Percentiles rank a stretch among this genome's conserved stretches.
phyloP scores from a whole-genome alignment of 345 rosid genomes.

The Durio zibethinus region DNA sequence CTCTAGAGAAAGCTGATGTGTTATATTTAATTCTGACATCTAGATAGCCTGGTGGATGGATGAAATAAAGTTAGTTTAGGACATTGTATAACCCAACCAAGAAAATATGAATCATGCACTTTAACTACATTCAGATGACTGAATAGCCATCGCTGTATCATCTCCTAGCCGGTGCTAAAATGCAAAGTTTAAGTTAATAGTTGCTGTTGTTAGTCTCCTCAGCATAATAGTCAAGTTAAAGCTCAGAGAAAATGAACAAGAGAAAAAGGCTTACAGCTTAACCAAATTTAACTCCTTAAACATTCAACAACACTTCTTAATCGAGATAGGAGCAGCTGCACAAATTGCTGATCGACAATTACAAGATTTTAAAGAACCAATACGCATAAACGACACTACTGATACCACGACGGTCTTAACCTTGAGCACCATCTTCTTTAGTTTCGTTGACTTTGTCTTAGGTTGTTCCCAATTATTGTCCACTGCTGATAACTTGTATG shows the following conservation, averaged over 20 bases:
- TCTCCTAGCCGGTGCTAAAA: not conserved
- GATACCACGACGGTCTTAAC: conserved; percentile 30
- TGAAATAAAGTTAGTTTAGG: not conserved
- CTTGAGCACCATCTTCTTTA: conserved; percentile 37
- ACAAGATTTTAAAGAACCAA: conserved; percentile 26
- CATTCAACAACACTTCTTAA: conserved; percentile 6
- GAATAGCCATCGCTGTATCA: not conserved
- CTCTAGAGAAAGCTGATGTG: too few relatives aligned
- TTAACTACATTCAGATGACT: not conserved
- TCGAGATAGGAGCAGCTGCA: conserved; percentile 16
- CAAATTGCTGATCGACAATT: conserved; percentile 27
- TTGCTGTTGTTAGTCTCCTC: not conserved
- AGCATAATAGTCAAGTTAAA: not conserved
- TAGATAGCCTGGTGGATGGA: too few relatives aligned
- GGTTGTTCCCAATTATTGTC: conserved; percentile 17
- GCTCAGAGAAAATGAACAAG: not conserved
- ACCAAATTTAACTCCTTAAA: not conserved
- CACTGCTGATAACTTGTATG: conserved; percentile 36
- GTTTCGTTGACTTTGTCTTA: conserved; percentile 6
- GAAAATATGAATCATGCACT: not conserved
- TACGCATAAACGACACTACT: conserved; percentile 24
- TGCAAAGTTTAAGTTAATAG: not conserved
- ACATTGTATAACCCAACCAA: not conserved
- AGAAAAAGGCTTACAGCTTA: not conserved
- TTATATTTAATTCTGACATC: too few relatives aligned